Base-by-base conservation (phyloP, 106 monocot genomes). In the Allium sativum region DNA sequence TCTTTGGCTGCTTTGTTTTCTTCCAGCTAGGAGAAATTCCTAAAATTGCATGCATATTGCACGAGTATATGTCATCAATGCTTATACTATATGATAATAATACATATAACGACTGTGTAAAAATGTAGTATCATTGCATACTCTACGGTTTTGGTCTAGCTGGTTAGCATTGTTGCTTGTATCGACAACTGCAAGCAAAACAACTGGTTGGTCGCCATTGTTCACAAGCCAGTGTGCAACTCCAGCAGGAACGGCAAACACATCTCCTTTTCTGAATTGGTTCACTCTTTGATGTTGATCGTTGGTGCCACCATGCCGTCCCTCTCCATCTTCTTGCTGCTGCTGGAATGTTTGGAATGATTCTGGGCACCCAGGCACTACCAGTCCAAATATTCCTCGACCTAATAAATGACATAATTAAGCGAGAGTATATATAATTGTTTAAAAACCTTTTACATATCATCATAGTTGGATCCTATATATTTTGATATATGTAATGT, bases 211-310 rank as follows among this genome's bases (percentile, higher is more conserved):
- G 22, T 90, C 79, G 19, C 78, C 89, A 13, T 74, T 68, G 62
- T 90, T 90, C 71, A 82, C 81, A 42, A 44, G 53, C 89, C 89
- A 90, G 45, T 68, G 76, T 11, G 70, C 60, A 15, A 79, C 76
- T 8, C 89, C 79, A 7, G 85, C 78, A 0, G 81, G 82, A 21
- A 85, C 0, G 2, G 76, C 85, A 0, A 90, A 52, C 43, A 85
- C 21, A 41, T 90, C 85, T 6, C 89, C 85, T 62, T 79, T 41
- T 0, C 73, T 66, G 67, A 89, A 76, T 41, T 58, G 48, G 21
- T 61, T 75, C 71, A 89, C 53, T 47, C 65, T 75, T 64, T 89
- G 84, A 59, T 89, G 81, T 69, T 89, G 75, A 7, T 17, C 18
- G 10, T 22, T 20, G 1, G 55, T 21, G 17, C 31, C 31, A 31